These are phyloP conservation scores for Coniella vitis DNA, from an alignment of 2,329 filamentous ascomycete genomes.

Conservation along the genomic window DNA sequence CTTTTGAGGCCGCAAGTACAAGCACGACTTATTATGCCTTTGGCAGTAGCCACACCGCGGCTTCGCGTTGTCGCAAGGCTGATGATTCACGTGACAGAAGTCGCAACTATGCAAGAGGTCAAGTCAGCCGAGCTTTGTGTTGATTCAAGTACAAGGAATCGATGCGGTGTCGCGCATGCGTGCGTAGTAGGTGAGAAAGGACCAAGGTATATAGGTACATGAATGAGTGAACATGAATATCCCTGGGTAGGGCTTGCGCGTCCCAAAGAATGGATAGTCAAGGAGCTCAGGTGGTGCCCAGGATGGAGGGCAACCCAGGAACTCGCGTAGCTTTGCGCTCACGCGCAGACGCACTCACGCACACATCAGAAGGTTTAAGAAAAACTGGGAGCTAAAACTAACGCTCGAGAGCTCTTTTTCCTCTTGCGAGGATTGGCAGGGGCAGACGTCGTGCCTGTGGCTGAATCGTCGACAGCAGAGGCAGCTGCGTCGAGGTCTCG, in stretches of 20 bases:
- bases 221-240: no score
- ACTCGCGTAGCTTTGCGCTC: background rate
- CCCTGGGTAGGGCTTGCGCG: no score
- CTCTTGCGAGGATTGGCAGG: slow-evolving; percentile 15
- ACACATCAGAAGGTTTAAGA: background rate
- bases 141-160: background rate
- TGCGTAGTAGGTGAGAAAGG: background rate
- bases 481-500: slow-evolving; percentile 8
- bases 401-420: slow-evolving; percentile 18
- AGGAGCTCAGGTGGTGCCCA: no score
- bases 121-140: background rate
- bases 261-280: no score
- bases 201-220: background rate
- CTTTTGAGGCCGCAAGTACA: slow-evolving; percentile 32
- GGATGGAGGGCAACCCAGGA: background rate
- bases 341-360: background rate
- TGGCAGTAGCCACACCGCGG: slow-evolving; percentile 41
- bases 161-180: background rate
- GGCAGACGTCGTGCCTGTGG: slow-evolving; percentile 5
- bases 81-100: slow-evolving; percentile 40
- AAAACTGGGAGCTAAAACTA: slow-evolving; percentile 4
- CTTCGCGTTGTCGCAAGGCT: slow-evolving; percentile 40
- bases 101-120: slow-evolving; percentile 33
- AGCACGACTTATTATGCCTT: slow-evolving; percentile 30
- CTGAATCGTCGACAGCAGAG: slow-evolving; percentile 12